Evolutionary conservation across 2,329 filamentous ascomycete genomes (phyloP), one percentile per base, ranked within the genome.

Genomic region (Fusarium begoniae): DNA sequence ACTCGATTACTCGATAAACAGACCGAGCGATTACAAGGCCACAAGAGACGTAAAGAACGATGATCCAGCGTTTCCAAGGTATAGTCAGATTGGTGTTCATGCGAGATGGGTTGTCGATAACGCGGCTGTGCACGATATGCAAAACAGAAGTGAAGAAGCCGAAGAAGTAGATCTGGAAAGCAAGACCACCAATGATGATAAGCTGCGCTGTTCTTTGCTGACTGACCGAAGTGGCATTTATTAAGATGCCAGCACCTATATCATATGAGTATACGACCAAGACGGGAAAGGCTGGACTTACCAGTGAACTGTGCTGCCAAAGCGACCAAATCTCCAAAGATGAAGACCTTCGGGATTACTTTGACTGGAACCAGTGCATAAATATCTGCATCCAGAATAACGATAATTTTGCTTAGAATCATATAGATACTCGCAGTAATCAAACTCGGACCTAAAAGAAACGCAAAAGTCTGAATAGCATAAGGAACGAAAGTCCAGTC

Each of bases 121-220:
- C 66, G 2, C 78, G 70, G 4, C 64, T 66, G 64, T 89, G 84
- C 72, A 88, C 87, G 0, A 85, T 72, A 2, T 83, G 73, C 0
- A 86, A 82, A 0, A 84, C 81, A 0, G 85, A 63, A 8, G 88
- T 80, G 70, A 91, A 90, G 54, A 89, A 80, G 10, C 82, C 82
- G 55, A 90, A 90, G 58, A 87, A 84, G 30, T 88, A 58, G 10
- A 90, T 82, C 70, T 91, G 89, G 2, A 90, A 79, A 8, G 85
- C 78, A 1, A 91, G 79, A 5, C 89, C 89, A 1, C 75, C 84
- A 4, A 90, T 78, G 6, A 90, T 85, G 26, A 90, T 79, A 6
- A 85, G 81, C 40, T 87, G 80, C 10, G 85, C 86, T 5, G 77
- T 76, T 17, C 63, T 61, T 17, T 76, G 64, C 7, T 72, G 24